Evolutionary conservation across 2,329 filamentous ascomycete species (phyloP).

Genomic region (Nemania diffusa): DNA sequence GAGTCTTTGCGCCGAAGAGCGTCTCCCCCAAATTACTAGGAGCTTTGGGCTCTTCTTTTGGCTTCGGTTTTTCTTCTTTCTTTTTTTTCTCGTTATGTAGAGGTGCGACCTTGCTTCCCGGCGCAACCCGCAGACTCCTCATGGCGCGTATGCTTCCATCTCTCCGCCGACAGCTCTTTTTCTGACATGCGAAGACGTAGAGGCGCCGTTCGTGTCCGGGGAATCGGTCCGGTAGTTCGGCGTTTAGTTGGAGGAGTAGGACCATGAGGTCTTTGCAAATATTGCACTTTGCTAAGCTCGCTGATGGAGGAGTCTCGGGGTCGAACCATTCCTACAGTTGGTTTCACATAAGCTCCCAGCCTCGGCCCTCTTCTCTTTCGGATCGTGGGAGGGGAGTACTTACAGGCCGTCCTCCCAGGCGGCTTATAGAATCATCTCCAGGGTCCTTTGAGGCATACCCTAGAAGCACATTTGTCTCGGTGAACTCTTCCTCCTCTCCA

Average conservation of each 20-base stretch:
- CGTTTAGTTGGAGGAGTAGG: slow-evolving; percentile 89
- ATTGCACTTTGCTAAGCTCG: slow-evolving; percentile 83
- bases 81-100: slow-evolving; percentile 51
- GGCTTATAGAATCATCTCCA: slow-evolving; percentile 84
- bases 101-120: slow-evolving; percentile 41
- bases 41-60: slow-evolving; percentile 49
- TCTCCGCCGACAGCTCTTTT: slow-evolving; percentile 82
- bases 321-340: slow-evolving; percentile 81
- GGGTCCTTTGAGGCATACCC: slow-evolving; percentile 87
- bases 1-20: slow-evolving; percentile 73
- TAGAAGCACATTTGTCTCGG: slow-evolving; percentile 86
- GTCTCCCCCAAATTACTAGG: slow-evolving; percentile 69
- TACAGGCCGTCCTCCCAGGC: slow-evolving; percentile 89
- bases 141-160: slow-evolving; percentile 82
- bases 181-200: slow-evolving; percentile 85
- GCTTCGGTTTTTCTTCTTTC: slow-evolving; percentile 50
- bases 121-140: slow-evolving; percentile 69
- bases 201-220: slow-evolving; percentile 87
- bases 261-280: slow-evolving; percentile 86
- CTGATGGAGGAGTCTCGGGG: slow-evolving; percentile 74
- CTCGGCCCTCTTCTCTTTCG: background rate
- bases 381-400: slow-evolving; percentile 49
- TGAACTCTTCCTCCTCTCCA: slow-evolving; percentile 74
- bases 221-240: slow-evolving; percentile 86
- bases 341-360: slow-evolving; percentile 35